phyloP scores from a whole-genome alignment of 2,329 filamentous ascomycete genomes.

The Stenocarpella maydis region DNA sequence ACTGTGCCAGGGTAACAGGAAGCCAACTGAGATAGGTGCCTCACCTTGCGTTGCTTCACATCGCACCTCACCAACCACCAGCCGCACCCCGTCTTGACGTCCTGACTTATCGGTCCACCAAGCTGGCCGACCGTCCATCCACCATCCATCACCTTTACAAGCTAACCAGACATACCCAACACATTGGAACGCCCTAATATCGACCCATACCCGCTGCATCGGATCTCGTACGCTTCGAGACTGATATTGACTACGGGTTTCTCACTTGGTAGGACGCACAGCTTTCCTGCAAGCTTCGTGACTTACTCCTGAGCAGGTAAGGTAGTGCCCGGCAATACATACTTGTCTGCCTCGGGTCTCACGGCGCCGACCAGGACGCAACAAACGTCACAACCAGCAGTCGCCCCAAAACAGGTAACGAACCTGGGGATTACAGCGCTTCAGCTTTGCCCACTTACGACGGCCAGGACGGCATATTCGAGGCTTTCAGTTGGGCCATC shows the following conservation, averaged over 20 bases:
- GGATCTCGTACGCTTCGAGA: conserved; percentile 26
- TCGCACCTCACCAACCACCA: conserved; percentile 27
- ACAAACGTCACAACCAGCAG: background rate
- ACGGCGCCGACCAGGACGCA: background rate
- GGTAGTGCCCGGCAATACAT: background rate
- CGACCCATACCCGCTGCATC: conserved; percentile 5
- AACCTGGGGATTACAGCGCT: background rate
- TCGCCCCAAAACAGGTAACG: background rate
- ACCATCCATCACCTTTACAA: conserved; percentile 27
- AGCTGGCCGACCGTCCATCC: conserved; percentile 16
- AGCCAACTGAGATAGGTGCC: conserved; percentile 32
- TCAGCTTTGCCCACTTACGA: background rate
- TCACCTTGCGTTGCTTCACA: conserved; percentile 32
- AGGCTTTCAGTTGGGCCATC: background rate
- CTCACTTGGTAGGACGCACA: background rate
- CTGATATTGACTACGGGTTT: conserved; percentile 2
- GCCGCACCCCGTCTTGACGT: conserved; percentile 5
- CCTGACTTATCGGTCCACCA: conserved; percentile 14
- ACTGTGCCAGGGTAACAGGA: conserved; percentile 36
- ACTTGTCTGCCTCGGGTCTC: conserved; percentile 13
- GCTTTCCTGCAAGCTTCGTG: conserved; percentile 1
- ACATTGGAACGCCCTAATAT: conserved; percentile 15
- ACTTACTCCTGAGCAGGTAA: background rate
- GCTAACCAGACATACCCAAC: conserved; percentile 18
- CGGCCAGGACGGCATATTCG: background rate